These are phyloP conservation scores for Fusarium vanettenii DNA, from an alignment of 2,329 filamentous ascomycete genomes.

Conservation along the genomic window DNA sequence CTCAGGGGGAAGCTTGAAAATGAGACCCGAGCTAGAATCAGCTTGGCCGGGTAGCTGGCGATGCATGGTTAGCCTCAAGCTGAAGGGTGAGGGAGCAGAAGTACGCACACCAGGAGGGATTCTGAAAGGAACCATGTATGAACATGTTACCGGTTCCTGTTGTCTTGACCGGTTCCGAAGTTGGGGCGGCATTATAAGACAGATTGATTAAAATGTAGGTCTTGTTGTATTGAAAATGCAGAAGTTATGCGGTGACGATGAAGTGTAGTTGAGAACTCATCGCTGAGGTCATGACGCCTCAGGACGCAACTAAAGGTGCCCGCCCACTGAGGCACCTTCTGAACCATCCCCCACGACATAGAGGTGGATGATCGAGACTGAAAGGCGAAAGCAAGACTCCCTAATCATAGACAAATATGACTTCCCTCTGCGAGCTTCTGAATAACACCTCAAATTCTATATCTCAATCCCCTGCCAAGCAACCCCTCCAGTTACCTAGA, in stretches of 20 bases:
- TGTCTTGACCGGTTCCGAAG: conserved; percentile 3
- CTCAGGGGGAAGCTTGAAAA: conserved; percentile 42
- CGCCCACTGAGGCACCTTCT: too few relatives aligned
- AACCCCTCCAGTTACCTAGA: background rate
- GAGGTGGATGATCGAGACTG: background rate
- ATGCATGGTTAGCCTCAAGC: background rate
- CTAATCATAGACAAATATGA: background rate
- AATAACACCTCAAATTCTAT: background rate
- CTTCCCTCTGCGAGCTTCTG: background rate
- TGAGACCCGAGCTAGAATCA: background rate
- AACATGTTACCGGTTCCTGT: background rate
- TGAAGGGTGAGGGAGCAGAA: background rate
- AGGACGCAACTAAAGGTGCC: background rate
- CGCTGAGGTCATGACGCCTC: conserved; percentile 1
- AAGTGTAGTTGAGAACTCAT: background rate
- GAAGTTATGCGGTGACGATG: background rate
- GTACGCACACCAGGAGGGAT: conserved; percentile 21
- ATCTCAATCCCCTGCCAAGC: background rate
- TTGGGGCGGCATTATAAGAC: conserved; percentile 14
- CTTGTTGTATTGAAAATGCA: background rate
- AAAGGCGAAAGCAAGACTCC: background rate
- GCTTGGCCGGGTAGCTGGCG: conserved; percentile 3
- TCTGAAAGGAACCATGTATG: conserved; percentile 11
- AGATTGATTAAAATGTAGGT: background rate
- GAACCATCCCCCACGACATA: background rate